Base-by-base conservation (phyloP, 1,284 basidiomycete genomes). In the Fomitiporia mediterranea region DNA sequence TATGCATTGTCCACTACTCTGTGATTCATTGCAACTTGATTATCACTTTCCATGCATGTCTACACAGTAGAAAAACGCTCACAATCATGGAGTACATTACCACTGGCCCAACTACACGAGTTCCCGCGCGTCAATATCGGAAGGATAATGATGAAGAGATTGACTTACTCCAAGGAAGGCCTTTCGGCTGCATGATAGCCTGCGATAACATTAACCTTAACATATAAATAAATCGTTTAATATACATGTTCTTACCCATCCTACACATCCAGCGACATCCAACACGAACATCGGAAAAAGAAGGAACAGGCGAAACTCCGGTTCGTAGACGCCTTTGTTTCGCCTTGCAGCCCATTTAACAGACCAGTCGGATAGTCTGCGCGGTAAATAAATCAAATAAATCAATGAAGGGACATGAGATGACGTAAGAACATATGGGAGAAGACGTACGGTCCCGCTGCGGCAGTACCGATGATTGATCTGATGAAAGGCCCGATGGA, bases 321-420 rank as follows among this genome's bases (percentile, higher is more conserved):
- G 76, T 61, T 78, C 76, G 62, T 76, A 77, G 3, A 77, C 64
- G 0, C 76, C 76, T 35, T 70, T 69, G 57, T 76, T 76, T 3
- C 70, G 67, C 56, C 66, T 73, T 2, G 75, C 68, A 35, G 77
- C 63, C 70, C 70, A 73, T 13, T 74, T 71, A 3, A 70, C 71
- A 28, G 72, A 69, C 66, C 67, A 73, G 61, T 78, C 76, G 19
- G 70, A 73, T 30, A 75, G 19, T 7, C 51, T 32, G 11, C 17
- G 5, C 8, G 19, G 4, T 27, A 11, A 21, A 34, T 34, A 13
- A 34, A 6, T 34, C 32, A 13, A 34, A 44, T n/a, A 9, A 7
- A 13, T n/a, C 21, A 44, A 9, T 5, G 8, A 44, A 23, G 9
- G 46, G 46, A 4, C 30, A 34, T 2, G 13, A 32, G 46, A 11